These are phyloP conservation scores for Claviceps paspali DNA, from an alignment of 2,329 filamentous ascomycete genomes.

Conservation along the genomic window DNA sequence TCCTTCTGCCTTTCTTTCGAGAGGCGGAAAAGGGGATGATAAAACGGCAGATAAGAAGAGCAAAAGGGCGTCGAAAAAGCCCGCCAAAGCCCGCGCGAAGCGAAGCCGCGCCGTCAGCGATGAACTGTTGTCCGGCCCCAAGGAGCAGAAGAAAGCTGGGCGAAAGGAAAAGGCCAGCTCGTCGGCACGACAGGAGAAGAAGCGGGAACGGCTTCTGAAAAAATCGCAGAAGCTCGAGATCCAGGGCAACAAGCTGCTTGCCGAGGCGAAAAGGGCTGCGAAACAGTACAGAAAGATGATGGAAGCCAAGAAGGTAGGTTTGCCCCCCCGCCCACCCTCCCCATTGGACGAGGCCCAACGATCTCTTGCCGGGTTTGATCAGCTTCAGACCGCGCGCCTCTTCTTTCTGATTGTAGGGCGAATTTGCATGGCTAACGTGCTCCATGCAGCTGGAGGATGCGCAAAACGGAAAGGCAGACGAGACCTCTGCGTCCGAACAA, in stretches of 20 bases:
- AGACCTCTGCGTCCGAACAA: slow-evolving; percentile 8
- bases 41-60: background rate
- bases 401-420: no score
- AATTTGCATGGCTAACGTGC: slow-evolving; percentile 4
- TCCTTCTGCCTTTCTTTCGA: no score
- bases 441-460: slow-evolving; percentile 9
- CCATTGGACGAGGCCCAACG: no score
- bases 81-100: no score
- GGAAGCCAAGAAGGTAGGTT: slow-evolving; percentile 7
- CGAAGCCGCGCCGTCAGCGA: slow-evolving; percentile 14
- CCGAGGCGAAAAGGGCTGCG: slow-evolving; percentile 21
- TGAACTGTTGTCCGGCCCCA: slow-evolving; percentile 14
- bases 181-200: slow-evolving; percentile 22
- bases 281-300: slow-evolving; percentile 14
- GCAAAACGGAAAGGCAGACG: slow-evolving; percentile 8
- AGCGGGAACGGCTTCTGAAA: slow-evolving; percentile 20
- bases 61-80: background rate
- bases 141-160: slow-evolving; percentile 18
- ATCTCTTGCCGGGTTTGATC: no score
- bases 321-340: background rate
- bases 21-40: no score
- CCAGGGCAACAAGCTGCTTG: slow-evolving; percentile 24
- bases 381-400: no score
- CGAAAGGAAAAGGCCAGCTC: slow-evolving; percentile 14
- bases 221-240: slow-evolving; percentile 24